These are phyloP conservation scores for bread wheat (Triticum aestivum) DNA, from an alignment of 176 grass and related monocot species.

Conservation along the genomic window DNA sequence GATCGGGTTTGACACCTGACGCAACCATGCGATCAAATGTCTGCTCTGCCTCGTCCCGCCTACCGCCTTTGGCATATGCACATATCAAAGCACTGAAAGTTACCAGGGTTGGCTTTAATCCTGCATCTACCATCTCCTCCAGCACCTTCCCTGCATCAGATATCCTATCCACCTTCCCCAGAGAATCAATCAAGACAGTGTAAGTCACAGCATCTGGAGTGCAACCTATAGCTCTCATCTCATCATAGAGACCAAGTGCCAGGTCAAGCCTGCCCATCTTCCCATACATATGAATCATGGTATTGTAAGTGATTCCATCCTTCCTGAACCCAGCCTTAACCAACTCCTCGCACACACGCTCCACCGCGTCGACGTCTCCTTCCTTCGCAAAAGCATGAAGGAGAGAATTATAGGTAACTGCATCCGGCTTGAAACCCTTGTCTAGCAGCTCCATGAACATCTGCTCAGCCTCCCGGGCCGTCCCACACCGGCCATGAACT, in stretches of 20 bases:
- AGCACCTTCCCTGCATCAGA: conserved; percentile 75
- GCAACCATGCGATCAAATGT: conserved; percentile 70
- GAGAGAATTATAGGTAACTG: conserved; percentile 84
- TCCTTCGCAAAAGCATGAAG: conserved; percentile 75
- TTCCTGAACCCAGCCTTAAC: conserved; percentile 76
- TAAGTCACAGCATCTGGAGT: conserved; percentile 86
- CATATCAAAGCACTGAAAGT: conserved; percentile 90
- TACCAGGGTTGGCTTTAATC: conserved; percentile 71
- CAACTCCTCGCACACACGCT: conserved; percentile 72
- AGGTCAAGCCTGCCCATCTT: conserved; percentile 72
- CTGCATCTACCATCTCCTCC: conserved; percentile 68
- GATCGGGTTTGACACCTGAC: conserved; percentile 78
- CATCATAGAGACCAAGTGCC: conserved; percentile 68
- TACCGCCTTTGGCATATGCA: conserved; percentile 84
- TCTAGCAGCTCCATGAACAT: conserved; percentile 65
- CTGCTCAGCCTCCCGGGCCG: conserved; percentile 46
- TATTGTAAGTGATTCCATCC: conserved; percentile 93
- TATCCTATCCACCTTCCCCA: conserved; percentile 85
- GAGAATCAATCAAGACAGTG: conserved; percentile 80
- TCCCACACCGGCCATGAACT: conserved; percentile 65
- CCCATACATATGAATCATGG: conserved; percentile 93
- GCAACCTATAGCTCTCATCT: conserved; percentile 76
- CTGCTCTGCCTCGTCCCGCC: conserved; percentile 50
- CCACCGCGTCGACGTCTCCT: conserved; percentile 62
- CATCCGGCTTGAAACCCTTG: conserved; percentile 80